Percentiles rank a stretch among this genome's conserved stretches.
These are phyloP conservation scores for Protomyces inouyei DNA, from an alignment of 1,139 yeast species.

Conservation along the genomic window DNA sequence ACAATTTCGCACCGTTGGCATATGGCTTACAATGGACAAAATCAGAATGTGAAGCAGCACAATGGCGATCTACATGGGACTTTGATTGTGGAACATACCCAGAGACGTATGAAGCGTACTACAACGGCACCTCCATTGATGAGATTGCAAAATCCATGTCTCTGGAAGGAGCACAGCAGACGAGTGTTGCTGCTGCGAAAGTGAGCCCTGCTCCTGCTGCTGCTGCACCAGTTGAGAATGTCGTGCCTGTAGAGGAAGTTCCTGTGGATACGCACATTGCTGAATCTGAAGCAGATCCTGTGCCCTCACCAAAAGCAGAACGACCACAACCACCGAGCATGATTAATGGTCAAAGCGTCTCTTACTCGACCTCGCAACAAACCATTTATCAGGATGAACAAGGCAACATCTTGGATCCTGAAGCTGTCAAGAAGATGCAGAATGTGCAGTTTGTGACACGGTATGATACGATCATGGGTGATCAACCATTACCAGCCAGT, in stretches of 20 bases:
- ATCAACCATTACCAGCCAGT: not conserved
- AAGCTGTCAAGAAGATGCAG: conserved; percentile 21
- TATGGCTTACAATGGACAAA: conserved; percentile 83
- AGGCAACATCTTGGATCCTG: conserved; percentile 23
- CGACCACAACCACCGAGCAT: not conserved
- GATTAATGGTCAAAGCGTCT: not conserved
- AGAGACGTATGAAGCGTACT: conserved; percentile 8
- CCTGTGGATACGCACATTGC: conserved; percentile 3
- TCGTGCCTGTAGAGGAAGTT: conserved; percentile 8
- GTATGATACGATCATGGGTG: conserved; percentile 16
- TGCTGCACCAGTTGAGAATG: conserved; percentile 20
- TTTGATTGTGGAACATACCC: conserved; percentile 53
- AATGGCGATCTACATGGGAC: conserved; percentile 70
- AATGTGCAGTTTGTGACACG: conserved; percentile 24
- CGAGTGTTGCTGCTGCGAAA: conserved; percentile 4
- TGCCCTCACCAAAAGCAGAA: not conserved
- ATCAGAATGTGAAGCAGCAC: conserved; percentile 56
- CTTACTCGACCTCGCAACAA: conserved; percentile 4
- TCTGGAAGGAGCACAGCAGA: not conserved
- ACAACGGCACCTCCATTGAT: not conserved
- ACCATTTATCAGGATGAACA: conserved; percentile 20
- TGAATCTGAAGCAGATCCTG: not conserved
- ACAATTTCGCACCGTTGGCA: conserved; percentile 64
- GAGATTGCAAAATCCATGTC: not conserved
- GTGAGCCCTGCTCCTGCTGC: not conserved